Conservation (phyloP, 164 flowering plant genomes). For the Hamamelis virginiana region DNA sequence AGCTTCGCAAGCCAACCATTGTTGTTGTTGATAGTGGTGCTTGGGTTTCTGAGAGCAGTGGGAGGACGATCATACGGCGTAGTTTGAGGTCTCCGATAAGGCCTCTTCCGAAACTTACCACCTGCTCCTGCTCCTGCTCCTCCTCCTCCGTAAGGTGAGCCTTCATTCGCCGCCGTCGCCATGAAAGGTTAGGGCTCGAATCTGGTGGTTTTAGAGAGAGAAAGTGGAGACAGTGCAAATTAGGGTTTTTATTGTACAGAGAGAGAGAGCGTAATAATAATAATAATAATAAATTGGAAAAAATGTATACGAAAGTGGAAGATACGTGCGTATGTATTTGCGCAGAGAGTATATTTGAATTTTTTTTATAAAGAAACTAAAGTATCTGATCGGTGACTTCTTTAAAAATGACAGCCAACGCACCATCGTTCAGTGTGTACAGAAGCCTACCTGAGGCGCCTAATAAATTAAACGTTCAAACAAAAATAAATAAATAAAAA, state of each 20-base stretch:
- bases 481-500: no score
- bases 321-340: no score
- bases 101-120: conserved; percentile 55
- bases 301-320: background rate
- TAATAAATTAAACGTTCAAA: no score
- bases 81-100: conserved; percentile 32
- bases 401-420: no score
- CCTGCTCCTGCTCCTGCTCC: conserved; percentile 44
- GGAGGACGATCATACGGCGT: conserved; percentile 86
- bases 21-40: background rate
- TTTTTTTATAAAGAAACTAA: background rate
- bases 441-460: no score
- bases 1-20: conserved; percentile 68
- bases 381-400: no score
- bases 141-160: conserved; percentile 28
- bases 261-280: background rate
- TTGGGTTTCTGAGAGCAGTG: conserved; percentile 33
- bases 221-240: conserved; percentile 5
- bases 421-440: no score
- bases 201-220: background rate
- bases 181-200: no score
- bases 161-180: conserved; percentile 53
- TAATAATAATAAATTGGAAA: background rate
- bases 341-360: background rate
- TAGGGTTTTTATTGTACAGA: conserved; percentile 11